phyloP scores from a whole-genome alignment of 2,329 filamentous ascomycete species.

The Erysiphe pulchra region DNA sequence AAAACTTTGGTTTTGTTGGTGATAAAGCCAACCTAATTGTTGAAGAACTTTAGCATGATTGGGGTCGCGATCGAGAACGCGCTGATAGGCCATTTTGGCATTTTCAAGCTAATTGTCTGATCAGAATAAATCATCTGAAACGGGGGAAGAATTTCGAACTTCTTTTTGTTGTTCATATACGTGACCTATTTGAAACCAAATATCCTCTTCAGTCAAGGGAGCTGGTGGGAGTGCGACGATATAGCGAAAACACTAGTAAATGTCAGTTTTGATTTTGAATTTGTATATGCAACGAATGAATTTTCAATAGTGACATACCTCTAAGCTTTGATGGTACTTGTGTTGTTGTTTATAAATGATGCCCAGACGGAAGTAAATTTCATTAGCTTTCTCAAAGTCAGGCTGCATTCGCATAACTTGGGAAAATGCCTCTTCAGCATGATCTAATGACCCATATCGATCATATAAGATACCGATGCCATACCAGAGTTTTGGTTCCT shows the following conservation, averaged over 20 bases:
- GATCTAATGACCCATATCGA: conserved; percentile 82
- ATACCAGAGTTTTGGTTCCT: conserved; percentile 97
- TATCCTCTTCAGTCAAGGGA: conserved; percentile 87
- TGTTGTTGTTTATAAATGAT: conserved; percentile 99
- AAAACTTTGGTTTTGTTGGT: conserved; percentile 82
- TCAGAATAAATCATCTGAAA: conserved; percentile 8
- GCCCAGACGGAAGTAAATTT: conserved; percentile 95
- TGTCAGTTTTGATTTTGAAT: conserved; percentile 3
- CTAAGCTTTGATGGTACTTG: conserved; percentile 76
- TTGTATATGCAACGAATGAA: not conserved
- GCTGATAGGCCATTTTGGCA: conserved; percentile 75
- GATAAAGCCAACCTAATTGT: conserved; percentile 91
- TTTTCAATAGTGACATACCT: conserved; percentile 28
- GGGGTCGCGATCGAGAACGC: conserved; percentile 80
- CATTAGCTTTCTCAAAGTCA: conserved; percentile 93
- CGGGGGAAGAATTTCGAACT: conserved; percentile 27
- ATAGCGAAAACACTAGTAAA: conserved; percentile 73
- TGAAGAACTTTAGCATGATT: conserved; percentile 96
- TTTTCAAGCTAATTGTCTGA: conserved; percentile 46
- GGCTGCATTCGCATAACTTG: conserved; percentile 98
- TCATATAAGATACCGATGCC: conserved; percentile 96
- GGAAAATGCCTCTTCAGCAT: conserved; percentile 93
- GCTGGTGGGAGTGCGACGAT: conserved; percentile 83
- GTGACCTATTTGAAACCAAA: conserved; percentile 98
- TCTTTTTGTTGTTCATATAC: conserved; percentile 98